These are phyloP conservation scores for Penicillium psychrofluorescens DNA, from an alignment of 495 filamentous ascomycete species.

Conservation along the genomic window DNA sequence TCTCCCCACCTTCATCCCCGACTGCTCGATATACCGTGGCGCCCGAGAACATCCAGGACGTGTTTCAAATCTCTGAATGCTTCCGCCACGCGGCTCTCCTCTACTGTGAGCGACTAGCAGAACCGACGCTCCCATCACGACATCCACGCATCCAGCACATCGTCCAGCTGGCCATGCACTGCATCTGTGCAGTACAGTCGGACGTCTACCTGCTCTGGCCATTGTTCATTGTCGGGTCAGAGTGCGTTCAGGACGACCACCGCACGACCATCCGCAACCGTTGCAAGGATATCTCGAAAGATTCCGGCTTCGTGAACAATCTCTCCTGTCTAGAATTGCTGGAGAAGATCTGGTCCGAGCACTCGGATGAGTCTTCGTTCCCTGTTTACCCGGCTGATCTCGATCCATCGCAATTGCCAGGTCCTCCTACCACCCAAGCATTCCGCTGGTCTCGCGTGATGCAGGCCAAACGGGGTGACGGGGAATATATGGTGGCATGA, in stretches of 20 bases:
- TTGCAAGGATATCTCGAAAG: constrained; percentile 77
- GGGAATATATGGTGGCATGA: constrained; percentile 83
- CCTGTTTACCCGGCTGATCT: constrained; percentile 12
- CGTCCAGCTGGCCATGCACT: constrained; percentile 71
- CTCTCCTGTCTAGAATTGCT: constrained; percentile 76
- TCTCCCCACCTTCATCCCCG: constrained; percentile 24
- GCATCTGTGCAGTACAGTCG: constrained; percentile 68
- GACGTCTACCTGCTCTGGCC: constrained; percentile 95
- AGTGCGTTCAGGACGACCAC: constrained; percentile 79
- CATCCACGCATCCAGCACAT: constrained; percentile 78
- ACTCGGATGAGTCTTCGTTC: constrained; percentile 21
- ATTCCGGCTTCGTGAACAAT: constrained; percentile 90
- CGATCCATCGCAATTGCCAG: constrained; percentile 8
- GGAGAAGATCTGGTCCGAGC: constrained; percentile 72
- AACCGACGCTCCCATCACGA: constrained; percentile 64
- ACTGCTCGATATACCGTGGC: constrained; percentile 21
- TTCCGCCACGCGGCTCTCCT: constrained; percentile 86
- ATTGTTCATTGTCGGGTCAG: constrained; percentile 82
- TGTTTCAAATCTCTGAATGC: constrained; percentile 69
- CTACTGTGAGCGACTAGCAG: constrained; percentile 83
- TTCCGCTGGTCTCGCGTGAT: constrained; percentile 78
- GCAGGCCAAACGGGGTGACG: constrained; percentile 57
- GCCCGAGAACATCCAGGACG: constrained; percentile 40
- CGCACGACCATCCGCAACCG: constrained; percentile 68
- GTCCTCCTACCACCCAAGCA: constrained; percentile 27